Evolutionary conservation across 139 green algal genomes (phyloP).

Genomic region (Micractinium sp.): DNA sequence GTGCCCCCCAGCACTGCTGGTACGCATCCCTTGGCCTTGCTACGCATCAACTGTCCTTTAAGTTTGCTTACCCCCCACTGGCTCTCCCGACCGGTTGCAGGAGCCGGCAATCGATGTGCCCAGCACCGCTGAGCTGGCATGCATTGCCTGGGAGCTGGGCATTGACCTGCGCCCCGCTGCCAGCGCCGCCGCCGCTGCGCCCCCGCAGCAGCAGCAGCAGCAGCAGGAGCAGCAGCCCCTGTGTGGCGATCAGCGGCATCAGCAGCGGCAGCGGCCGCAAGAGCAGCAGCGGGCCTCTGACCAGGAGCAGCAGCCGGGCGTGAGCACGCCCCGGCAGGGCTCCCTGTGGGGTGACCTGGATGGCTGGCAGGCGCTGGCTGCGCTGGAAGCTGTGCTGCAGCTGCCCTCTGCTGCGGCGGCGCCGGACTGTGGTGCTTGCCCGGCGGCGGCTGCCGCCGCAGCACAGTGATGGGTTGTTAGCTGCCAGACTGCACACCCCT

Average conservation of each 20-base stretch:
- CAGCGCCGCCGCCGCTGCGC: not conserved
- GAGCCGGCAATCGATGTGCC: not conserved
- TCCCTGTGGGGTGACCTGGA: too few species aligned
- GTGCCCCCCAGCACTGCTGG: too few species aligned
- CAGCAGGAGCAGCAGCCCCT: not conserved
- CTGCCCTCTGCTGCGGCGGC: too few species aligned
- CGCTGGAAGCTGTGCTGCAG: too few species aligned
- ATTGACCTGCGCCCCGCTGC: not conserved
- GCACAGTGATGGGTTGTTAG: too few species aligned
- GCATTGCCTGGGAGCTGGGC: not conserved
- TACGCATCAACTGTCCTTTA: too few species aligned
- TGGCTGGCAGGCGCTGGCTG: too few species aligned
- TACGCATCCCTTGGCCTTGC: too few species aligned
- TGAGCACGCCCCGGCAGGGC: too few species aligned
- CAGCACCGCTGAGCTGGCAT: not conserved
- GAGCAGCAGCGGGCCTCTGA: not conserved
- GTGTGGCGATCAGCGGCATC: not conserved
- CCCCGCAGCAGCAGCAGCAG: not conserved
- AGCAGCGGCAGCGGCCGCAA: not conserved
- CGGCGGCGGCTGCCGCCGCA: too few species aligned
- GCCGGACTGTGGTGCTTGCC: too few species aligned
- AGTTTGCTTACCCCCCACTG: not conserved
- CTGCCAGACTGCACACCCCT: too few species aligned
- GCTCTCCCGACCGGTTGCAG: not conserved
- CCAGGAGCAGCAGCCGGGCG: not conserved